Evolutionary conservation across 805 yeast genomes (phyloP).

Genomic region (Starmerella geochares): DNA sequence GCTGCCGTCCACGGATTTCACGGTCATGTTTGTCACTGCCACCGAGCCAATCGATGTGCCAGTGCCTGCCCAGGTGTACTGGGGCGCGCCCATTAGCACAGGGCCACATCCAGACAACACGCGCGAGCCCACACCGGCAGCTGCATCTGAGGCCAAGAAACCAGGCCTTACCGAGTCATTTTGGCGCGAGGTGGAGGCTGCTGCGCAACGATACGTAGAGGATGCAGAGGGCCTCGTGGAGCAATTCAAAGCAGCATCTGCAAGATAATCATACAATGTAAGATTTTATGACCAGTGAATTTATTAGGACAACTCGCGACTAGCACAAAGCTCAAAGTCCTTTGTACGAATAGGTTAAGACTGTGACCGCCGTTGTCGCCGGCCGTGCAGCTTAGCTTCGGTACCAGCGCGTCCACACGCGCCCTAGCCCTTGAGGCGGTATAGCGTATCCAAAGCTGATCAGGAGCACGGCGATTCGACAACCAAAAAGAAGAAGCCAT

Average conservation of each 20-base stretch:
- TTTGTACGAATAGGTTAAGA: too few species aligned
- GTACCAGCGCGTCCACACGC: background rate
- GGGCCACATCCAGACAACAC: background rate
- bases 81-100: slow-evolving; percentile 15
- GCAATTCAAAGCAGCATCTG: background rate
- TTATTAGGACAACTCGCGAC: too few species aligned
- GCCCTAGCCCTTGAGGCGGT: background rate
- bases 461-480: background rate
- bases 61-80: slow-evolving; percentile 21
- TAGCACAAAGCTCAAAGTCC: too few species aligned
- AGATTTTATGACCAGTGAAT: too few species aligned
- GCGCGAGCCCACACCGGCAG: background rate
- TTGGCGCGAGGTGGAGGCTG: slow-evolving; percentile 22
- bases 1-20: slow-evolving; percentile 19
- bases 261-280: too few species aligned
- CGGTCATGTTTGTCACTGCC: slow-evolving; percentile 21
- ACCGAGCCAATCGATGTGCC: slow-evolving; percentile 15
- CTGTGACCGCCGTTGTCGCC: too few species aligned
- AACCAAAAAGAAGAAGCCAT: background rate
- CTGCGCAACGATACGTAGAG: slow-evolving; percentile 18
- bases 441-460: background rate
- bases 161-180: slow-evolving; percentile 21
- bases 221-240: slow-evolving; percentile 14
- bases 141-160: background rate
- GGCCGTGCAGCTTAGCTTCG: background rate